A percentile compares a stretch with the other conserved stretches of the same genome.
Conservation (phyloP, 768 basidiomycete genomes). For the Collybia nuda region DNA sequence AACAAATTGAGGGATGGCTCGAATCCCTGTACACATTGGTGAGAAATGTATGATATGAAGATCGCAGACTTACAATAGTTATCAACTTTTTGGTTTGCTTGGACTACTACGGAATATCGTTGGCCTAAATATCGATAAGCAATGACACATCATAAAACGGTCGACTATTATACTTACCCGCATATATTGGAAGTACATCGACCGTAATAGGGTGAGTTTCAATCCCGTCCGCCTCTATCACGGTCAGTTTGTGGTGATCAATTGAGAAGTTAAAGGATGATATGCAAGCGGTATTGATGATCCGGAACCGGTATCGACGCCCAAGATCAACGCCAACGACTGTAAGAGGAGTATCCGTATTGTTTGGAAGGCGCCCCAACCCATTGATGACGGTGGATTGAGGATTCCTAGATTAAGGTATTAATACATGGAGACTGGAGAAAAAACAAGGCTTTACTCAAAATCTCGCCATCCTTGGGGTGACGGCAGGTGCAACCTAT, state of each 20-base stretch:
- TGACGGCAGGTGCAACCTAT: not conserved
- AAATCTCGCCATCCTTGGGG: not conserved
- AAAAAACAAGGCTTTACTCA: not conserved
- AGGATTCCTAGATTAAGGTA: too few relatives aligned
- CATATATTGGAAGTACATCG: slow-evolving; percentile 25
- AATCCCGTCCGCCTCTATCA: slow-evolving; percentile 51
- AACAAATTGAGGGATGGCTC: slow-evolving; percentile 19
- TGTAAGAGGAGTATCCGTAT: slow-evolving; percentile 22
- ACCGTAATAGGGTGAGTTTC: slow-evolving; percentile 40
- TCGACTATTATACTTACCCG: not conserved
- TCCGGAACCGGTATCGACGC: slow-evolving; percentile 33
- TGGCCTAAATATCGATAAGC: not conserved
- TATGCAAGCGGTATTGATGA: slow-evolving; percentile 31
- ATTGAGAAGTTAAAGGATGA: slow-evolving; percentile 40
- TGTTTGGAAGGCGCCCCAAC: slow-evolving; percentile 26
- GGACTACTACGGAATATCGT: slow-evolving; percentile 36
- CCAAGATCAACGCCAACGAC: slow-evolving; percentile 31
- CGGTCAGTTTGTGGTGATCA: slow-evolving; percentile 38
- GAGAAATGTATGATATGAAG: slow-evolving; percentile 25
- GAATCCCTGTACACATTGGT: slow-evolving; percentile 1
- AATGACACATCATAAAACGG: too few relatives aligned
- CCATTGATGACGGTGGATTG: slow-evolving; percentile 32
- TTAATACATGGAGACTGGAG: too few relatives aligned
- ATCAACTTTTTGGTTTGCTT: slow-evolving; percentile 39
- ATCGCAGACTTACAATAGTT: slow-evolving; percentile 44